Conservation (phyloP, 2,329 filamentous ascomycete genomes). For the Fusarium camptoceras region DNA sequence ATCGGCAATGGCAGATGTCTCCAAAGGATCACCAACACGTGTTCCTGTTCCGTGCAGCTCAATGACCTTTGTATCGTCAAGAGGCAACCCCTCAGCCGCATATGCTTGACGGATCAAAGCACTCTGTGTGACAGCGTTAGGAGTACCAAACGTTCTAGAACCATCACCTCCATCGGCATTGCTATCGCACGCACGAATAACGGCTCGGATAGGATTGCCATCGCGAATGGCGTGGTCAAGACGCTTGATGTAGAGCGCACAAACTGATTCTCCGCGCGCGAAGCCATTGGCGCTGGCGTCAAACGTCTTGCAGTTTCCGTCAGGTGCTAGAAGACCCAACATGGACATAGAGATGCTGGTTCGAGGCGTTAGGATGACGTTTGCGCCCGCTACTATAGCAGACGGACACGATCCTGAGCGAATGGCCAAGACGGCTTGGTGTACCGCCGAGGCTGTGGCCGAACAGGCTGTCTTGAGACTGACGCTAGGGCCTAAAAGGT, state of each 20-base stretch:
- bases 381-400: slow-evolving; percentile 2
- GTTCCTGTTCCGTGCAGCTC: background rate
- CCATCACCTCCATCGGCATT: background rate
- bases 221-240: slow-evolving; percentile 5
- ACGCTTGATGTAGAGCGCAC: slow-evolving; percentile 11
- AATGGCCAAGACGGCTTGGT: slow-evolving; percentile 25
- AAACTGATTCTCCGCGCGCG: slow-evolving; percentile 6
- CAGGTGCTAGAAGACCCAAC: slow-evolving; percentile 53
- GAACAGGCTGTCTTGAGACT: slow-evolving; percentile 13
- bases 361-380: slow-evolving; percentile 2
- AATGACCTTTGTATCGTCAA: background rate
- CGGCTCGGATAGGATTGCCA: slow-evolving; percentile 6
- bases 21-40: background rate
- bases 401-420: slow-evolving; percentile 1
- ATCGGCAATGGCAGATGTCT: background rate
- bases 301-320: slow-evolving; percentile 46
- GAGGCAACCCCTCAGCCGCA: background rate
- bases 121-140: too few relatives aligned
- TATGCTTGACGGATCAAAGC: background rate
- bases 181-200: background rate
- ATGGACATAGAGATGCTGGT: slow-evolving; percentile 3
- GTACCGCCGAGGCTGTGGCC: slow-evolving; percentile 10
- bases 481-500: slow-evolving; percentile 6
- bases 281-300: slow-evolving; percentile 12
- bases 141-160: too few relatives aligned